Base-by-base conservation (phyloP, 2,329 filamentous ascomycete genomes). In the Xylaria sp. region DNA sequence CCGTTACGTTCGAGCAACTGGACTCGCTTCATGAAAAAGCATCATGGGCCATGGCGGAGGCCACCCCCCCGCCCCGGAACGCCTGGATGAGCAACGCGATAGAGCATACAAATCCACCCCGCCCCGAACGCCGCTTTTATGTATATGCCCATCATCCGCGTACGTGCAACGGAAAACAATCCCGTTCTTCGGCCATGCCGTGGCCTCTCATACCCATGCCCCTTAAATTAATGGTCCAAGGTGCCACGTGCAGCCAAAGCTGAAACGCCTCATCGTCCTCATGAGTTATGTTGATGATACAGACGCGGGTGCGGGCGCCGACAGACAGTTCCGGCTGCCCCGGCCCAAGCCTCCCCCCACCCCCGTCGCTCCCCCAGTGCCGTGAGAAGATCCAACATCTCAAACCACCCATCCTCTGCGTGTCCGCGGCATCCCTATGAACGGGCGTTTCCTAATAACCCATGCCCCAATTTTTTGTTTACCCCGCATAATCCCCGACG, bases 71-170 rank as follows among this genome's bases (percentile, higher is more conserved):
- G 11, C 71, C 63, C 65, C 64, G 13, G 31, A 68, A 68, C 66
- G 63, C 62, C 68, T 58, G 58, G 51, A 54, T 61, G 58, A 54
- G 61, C 23, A 38, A 49, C 60, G 33, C 47, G 38, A 17, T 29
- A 8, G 38, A 51, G 33, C 21, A 29, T 19, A 38, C 13, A 25
- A 13, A n/a, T 27, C 62, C 43, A 41, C 58, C 63, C 23, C 2
- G 25, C 71, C 72, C 67, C 66, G 65, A 77, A 75, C 78, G 77
- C 78, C 80, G 71, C 74, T 80, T 81, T 82, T 80, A 66, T 66
- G 44, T 80, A 75, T 80, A 75, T 78, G 72, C 72, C 75, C 75
- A 70, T 70, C 77, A 71, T 56, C 55, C 58, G 60, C 44, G 67
- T 71, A 73, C 71, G 67, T 72, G 70, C 67, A 70, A 64, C 58